Evolutionary conservation across 140 eudicot genomes (phyloP), one percentile per base, ranked within the genome.

Genomic region (Anethum foeniculum): DNA sequence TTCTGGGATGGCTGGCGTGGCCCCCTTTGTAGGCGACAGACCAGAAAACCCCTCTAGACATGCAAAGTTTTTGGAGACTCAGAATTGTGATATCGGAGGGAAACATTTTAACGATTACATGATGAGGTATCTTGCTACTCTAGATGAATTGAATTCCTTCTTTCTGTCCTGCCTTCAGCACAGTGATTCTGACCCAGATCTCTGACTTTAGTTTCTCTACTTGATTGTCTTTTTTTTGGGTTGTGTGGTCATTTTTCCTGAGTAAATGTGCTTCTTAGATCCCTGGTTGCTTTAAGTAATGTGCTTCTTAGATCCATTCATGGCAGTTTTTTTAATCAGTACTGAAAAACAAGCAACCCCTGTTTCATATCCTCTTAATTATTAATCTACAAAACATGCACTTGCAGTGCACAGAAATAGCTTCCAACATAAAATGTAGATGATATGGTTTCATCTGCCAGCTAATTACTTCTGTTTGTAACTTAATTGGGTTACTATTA

Each of bases 81-180:
- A 75, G 81, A 86, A 80, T 72, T 78, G 82, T 85, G 91, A 85
- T 71, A 86, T 83, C 64, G 81, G 81, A 41, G 76, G 83, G 84
- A 85, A 84, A 58, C 79, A 74, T 82, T 80, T 83, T 30, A 67
- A 83, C 78, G 90, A 82, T 76, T 77, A 80, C 36, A 68, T 47
- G 44, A 80, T 51, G 77, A 93, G 98, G 98, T 93, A 87, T 65
- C n/a, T 81, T 60, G 62, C 62, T 39, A 39, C 19, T 32, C 18
- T 38, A 71, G 43, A 36, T 36, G 15, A 71, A 71, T 27, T 71
- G n/a, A 27, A 68, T 14, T 68, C 62, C 11, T 54, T 54, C 62
- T 16, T 54, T 54, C 10, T 54, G 62, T 21, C 28, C 28, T 23
- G 28, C 65, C 28, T 56, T 7, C 25, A 3, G 65, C 65, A 56